These are phyloP conservation scores for Penicillium lividum DNA, from an alignment of 495 filamentous ascomycete species.

Conservation along the genomic window DNA sequence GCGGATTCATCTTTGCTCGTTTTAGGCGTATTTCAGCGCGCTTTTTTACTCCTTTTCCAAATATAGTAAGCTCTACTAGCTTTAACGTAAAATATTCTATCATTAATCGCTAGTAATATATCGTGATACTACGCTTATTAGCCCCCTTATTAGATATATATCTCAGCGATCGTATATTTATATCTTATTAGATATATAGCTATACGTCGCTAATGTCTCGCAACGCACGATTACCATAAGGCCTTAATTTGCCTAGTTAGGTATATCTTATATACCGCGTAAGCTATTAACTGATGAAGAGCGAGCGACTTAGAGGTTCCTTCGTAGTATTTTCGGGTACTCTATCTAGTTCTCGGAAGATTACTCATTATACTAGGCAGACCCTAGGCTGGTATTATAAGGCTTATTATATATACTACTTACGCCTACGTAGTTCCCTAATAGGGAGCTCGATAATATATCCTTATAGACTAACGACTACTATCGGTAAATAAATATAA, in stretches of 20 bases:
- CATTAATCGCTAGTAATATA: no score
- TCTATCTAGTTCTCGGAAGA: neutral
- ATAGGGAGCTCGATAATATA: neutral
- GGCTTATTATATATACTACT: neutral
- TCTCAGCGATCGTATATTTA: neutral
- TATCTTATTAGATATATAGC: no score
- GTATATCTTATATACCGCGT: neutral
- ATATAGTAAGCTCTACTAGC: slow-evolving; percentile 1
- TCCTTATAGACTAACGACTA: slow-evolving; percentile 2
- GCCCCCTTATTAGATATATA: no score
- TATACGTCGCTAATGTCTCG: slow-evolving; percentile 5
- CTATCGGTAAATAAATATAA: neutral
- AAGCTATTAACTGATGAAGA: slow-evolving; percentile 1
- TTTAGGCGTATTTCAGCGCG: neutral
- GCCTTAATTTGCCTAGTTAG: slow-evolving; percentile 1
- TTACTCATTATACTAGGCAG: neutral
- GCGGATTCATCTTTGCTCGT: neutral
- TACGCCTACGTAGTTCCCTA: no score
- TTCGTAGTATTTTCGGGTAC: slow-evolving; percentile 3
- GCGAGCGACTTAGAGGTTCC: neutral
- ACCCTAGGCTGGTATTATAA: neutral
- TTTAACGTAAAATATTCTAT: no score
- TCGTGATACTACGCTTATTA: no score
- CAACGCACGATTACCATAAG: slow-evolving; percentile 1
- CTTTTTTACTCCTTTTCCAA: neutral